phyloP scores from a whole-genome alignment of 495 filamentous ascomycete species.

The Penicillium verhagenii region DNA sequence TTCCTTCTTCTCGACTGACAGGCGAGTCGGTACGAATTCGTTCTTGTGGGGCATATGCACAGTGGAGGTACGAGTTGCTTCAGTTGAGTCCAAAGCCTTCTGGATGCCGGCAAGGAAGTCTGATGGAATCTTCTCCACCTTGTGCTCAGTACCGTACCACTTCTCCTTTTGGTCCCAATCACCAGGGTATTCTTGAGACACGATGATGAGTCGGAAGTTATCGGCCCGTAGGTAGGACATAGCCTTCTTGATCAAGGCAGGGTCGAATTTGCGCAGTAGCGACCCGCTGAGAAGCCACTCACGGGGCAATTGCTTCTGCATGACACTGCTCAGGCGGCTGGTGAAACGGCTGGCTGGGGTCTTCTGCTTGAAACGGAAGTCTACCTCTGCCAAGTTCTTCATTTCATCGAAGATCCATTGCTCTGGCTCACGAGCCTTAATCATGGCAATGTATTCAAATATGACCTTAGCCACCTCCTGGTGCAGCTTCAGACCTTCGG shows the following conservation, averaged over 20 bases:
- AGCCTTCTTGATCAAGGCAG: conserved; percentile 70
- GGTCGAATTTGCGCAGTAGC: conserved; percentile 74
- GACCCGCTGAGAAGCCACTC: conserved; percentile 82
- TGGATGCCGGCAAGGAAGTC: conserved; percentile 70
- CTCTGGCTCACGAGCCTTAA: conserved; percentile 77
- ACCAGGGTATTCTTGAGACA: conserved; percentile 78
- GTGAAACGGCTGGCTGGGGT: conserved; percentile 84
- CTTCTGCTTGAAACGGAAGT: conserved; percentile 95
- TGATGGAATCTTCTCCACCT: conserved; percentile 73
- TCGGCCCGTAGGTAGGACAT: conserved; percentile 76
- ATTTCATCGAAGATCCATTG: conserved; percentile 93
- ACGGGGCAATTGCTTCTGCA: conserved; percentile 86
- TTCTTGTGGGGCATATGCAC: conserved; percentile 91
- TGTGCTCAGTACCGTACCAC: conserved; percentile 98
- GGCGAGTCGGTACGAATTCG: conserved; percentile 90
- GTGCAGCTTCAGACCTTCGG: conserved; percentile 83
- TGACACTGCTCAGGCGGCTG: conserved; percentile 72
- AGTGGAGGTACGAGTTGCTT: conserved; percentile 59
- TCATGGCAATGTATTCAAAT: conserved; percentile 92
- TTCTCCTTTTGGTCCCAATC: conserved; percentile 87
- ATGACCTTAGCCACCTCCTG: conserved; percentile 81
- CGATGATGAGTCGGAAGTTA: conserved; percentile 81
- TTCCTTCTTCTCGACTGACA: conserved; percentile 94
- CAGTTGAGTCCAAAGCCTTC: conserved; percentile 56
- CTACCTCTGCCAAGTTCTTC: conserved; percentile 82